Evolutionary conservation across 2,329 filamentous ascomycete genomes (phyloP).

Genomic region (Neofusicoccum sp.): DNA sequence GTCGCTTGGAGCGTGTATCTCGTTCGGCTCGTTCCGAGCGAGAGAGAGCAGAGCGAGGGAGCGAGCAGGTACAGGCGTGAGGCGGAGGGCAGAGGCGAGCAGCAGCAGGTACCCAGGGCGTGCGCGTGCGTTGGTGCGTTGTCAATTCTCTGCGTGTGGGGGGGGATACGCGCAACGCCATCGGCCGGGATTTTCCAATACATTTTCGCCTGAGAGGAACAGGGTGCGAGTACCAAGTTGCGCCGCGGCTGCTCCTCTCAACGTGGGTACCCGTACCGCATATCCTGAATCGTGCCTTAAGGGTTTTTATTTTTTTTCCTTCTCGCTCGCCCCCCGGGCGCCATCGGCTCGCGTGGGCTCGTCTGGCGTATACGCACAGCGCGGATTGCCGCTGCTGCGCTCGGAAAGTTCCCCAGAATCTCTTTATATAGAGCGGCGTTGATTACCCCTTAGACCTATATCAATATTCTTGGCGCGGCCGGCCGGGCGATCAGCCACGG

Average conservation of each 20-base stretch:
- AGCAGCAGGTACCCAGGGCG: neutral
- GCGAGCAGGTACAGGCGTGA: neutral
- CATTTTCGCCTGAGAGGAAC: neutral
- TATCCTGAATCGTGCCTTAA: neutral
- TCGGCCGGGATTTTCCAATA: conserved; percentile 1
- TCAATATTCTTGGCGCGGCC: conserved; percentile 9
- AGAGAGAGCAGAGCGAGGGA: neutral
- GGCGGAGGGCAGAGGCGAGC: neutral
- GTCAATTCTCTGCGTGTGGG: neutral
- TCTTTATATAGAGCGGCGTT: conserved; percentile 13
- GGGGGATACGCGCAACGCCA: neutral
- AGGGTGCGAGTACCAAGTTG: neutral
- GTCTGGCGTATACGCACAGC: neutral
- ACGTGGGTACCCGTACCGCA: neutral
- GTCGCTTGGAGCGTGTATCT: conserved; percentile 9
- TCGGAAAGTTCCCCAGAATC: conserved; percentile 16
- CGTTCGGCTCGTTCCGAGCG: conserved; percentile 4
- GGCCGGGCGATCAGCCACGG: neutral
- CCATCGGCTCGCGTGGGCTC: neutral
- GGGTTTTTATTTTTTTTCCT: too few species aligned
- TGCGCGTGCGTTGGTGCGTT: neutral
- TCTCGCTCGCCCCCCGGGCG: too few species aligned
- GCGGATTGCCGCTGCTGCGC: neutral
- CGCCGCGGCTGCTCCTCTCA: too few species aligned
- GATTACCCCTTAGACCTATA: conserved; percentile 13